Conservation (phyloP, 148 eudicot genomes). For the Euryodendron excelsum region DNA sequence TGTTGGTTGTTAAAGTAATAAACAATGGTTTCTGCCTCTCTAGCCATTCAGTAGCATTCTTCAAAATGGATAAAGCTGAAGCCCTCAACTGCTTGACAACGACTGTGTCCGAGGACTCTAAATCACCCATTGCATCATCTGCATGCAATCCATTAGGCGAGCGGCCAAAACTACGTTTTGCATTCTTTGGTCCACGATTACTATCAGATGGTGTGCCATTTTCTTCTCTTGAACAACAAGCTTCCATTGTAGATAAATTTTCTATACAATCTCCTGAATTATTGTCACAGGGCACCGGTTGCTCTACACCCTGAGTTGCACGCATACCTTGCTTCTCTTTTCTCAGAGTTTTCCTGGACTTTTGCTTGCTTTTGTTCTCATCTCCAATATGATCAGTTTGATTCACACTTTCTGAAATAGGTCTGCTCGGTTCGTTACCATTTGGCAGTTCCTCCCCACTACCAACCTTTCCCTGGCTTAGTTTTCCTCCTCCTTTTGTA, state of each 20-base stretch:
- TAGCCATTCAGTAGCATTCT: conserved; percentile 57
- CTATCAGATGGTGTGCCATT: conserved; percentile 25
- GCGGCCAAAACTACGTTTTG: conserved; percentile 25
- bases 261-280: conserved; percentile 22
- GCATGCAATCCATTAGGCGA: conserved; percentile 27
- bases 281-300: conserved; percentile 22
- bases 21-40: conserved; percentile 62
- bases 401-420: conserved; percentile 28
- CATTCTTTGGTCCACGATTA: conserved; percentile 21
- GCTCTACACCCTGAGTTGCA: conserved; percentile 24
- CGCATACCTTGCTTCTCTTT: conserved; percentile 38
- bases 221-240: conserved; percentile 34
- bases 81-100: conserved; percentile 42
- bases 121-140: conserved; percentile 33
- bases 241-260: conserved; percentile 25
- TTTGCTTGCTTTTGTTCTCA: conserved; percentile 53
- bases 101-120: conserved; percentile 31
- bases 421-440: conserved; percentile 29
- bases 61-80: conserved; percentile 36
- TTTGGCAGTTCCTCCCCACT: conserved; percentile 37
- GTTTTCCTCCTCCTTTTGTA: conserved; percentile 30
- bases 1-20: conserved; percentile 26
- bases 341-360: conserved; percentile 32
- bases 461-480: conserved; percentile 29
- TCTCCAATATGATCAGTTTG: conserved; percentile 36